These are phyloP conservation scores for Carallia brachiata DNA, from an alignment of 345 rosid genomes.

Conservation along the genomic window DNA sequence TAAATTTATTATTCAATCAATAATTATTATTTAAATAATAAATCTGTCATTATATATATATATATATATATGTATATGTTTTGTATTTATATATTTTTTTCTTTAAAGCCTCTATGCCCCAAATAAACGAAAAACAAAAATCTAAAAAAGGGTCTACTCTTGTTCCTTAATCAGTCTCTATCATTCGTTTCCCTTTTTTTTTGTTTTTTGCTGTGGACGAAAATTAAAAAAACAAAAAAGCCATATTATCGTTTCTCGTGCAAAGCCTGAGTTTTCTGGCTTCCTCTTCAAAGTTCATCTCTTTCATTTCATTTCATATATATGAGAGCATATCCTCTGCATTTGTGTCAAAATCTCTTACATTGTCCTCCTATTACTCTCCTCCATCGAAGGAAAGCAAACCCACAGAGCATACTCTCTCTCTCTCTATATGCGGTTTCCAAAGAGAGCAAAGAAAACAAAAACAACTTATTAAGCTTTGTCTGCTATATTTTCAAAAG, in stretches of 20 bases:
- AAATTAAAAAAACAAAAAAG: background rate
- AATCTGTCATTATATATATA: too few relatives aligned
- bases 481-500: constrained; percentile 12
- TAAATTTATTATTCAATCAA: too few relatives aligned
- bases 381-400: background rate
- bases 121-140: too few relatives aligned
- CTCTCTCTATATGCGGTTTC: background rate
- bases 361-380: background rate
- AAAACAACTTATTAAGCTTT: background rate
- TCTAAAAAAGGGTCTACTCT: too few relatives aligned
- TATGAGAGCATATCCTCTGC: constrained; percentile 11
- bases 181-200: background rate
- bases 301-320: background rate
- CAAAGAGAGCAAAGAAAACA: background rate
- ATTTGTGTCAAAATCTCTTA: constrained; percentile 18
- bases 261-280: constrained; percentile 1
- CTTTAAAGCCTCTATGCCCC: too few relatives aligned
- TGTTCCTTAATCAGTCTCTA: too few relatives aligned
- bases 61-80: too few relatives aligned
- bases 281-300: background rate
- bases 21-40: too few relatives aligned
- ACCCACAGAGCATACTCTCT: background rate
- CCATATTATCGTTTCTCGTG: constrained; percentile 25
- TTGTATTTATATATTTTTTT: too few relatives aligned
- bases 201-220: background rate